Percentiles rank a stretch among this genome's conserved stretches.
phyloP scores from a whole-genome alignment of 2,329 filamentous ascomycete species.

The Xylaria sp. region DNA sequence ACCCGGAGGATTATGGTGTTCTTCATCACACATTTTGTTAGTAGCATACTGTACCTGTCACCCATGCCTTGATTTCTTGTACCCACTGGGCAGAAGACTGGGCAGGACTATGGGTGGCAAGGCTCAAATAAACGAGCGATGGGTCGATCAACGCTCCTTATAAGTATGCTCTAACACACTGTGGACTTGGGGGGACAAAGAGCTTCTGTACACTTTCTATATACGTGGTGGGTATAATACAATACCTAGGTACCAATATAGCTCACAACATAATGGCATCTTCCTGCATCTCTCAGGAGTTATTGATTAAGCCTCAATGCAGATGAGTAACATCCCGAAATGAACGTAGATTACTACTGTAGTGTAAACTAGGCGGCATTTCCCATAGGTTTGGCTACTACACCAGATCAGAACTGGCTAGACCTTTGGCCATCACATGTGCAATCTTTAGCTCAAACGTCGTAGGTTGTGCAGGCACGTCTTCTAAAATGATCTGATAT shows the following conservation, averaged over 20 bases:
- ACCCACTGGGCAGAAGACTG: constrained; percentile 26
- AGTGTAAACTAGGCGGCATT: constrained; percentile 2
- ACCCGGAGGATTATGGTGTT: constrained; percentile 30
- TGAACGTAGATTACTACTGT: constrained; percentile 14
- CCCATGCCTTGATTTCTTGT: constrained; percentile 25
- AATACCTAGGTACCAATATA: constrained; percentile 29
- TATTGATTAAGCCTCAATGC: constrained; percentile 19
- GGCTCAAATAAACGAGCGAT: constrained; percentile 30
- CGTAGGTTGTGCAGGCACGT: constrained; percentile 18
- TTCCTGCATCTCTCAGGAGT: constrained; percentile 30
- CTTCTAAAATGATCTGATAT: constrained; percentile 35
- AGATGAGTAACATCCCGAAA: constrained; percentile 28
- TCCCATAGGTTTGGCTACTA: constrained; percentile 15
- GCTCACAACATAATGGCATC: constrained; percentile 27
- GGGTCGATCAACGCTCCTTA: constrained; percentile 23
- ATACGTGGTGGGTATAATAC: constrained; percentile 2
- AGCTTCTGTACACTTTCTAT: background rate
- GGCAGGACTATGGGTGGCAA: constrained; percentile 34
- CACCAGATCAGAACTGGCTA: constrained; percentile 21
- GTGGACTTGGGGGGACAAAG: background rate
- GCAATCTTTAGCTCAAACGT: constrained; percentile 17
- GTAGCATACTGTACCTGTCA: background rate
- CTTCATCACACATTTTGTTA: background rate
- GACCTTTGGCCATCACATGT: constrained; percentile 7
- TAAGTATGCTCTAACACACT: constrained; percentile 25